These are phyloP conservation scores for Cryptococcus maquisensis DNA, from an alignment of 1,284 basidiomycete genomes.

Conservation along the genomic window DNA sequence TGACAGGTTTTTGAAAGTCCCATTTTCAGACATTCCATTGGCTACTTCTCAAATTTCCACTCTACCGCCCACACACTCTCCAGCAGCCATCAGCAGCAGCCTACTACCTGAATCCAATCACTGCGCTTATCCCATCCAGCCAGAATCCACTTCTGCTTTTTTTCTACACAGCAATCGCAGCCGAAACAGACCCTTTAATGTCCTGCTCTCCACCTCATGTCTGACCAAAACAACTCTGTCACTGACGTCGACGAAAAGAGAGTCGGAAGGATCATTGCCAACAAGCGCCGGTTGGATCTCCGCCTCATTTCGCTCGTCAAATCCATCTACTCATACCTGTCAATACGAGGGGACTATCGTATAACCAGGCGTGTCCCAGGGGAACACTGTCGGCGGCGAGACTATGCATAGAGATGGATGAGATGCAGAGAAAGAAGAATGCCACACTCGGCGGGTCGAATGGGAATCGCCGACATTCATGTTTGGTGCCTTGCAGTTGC, in stretches of 20 bases:
- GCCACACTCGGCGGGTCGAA: background rate
- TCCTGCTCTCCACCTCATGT: background rate
- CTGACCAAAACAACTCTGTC: background rate
- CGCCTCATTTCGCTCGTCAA: background rate
- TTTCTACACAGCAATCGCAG: no score
- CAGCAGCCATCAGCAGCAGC: no score
- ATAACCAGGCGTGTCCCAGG: background rate
- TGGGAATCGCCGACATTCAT: background rate
- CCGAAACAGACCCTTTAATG: no score
- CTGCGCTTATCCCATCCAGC: no score
- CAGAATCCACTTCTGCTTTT: no score
- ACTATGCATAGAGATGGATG: background rate
- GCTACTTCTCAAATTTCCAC: no score
- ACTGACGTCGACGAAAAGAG: background rate
- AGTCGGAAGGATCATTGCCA: background rate
- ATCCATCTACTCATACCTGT: background rate
- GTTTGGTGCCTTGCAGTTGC: background rate
- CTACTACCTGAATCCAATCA: no score
- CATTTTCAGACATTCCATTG: no score
- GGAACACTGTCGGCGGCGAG: background rate
- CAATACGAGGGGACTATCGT: background rate
- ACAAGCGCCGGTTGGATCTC: background rate
- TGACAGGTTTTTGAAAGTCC: no score
- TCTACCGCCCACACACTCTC: no score
- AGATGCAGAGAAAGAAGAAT: background rate